Base-by-base conservation (phyloP, 2,329 filamentous ascomycete genomes). In the Epichloe amarillans region DNA sequence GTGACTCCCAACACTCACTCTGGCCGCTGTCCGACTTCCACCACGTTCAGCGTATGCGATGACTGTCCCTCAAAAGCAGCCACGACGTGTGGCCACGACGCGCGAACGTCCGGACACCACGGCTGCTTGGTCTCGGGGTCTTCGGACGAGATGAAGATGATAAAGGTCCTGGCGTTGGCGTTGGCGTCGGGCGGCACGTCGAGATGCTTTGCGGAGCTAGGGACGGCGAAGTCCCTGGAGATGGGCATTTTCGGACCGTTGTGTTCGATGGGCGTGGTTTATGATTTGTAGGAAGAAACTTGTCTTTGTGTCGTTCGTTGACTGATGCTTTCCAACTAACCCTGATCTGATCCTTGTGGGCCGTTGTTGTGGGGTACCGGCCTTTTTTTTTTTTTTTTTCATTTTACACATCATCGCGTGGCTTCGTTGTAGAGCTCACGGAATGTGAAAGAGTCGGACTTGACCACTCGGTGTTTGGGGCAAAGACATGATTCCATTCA, bases 41-140 rank as follows among this genome's bases (percentile, higher is more conserved):
- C 57, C n/a, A 64, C 57, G 0, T 55, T 58, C 39, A 66, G 53
- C 1, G 41, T 46, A 1, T 63, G 63, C 3, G 60, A 53, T 17
- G 55, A 54, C 1, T 58, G 50, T 0, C 52, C 51, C 0, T 57
- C 54, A 51, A 70, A 70, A 2, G 63, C 61, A 0, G 57, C 53
- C 3, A 59, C 51, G 21, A 69, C 58, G 42, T 59, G 51, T 0
- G 66, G 66, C 50, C 68, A 51, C 0, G 67, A 64, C 8, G 62
- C 64, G 14, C 64, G 60, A 26, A 69, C 67, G 47, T 69, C 67
- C 1, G 68, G 67, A 23, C 67, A 70, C 68, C 67, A 69, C 4
- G 67, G 59, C 50, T 64, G 56, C 7, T 60, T 59, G 17, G 67
- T 69, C 3, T 53, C 53, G 7, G 65, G 61, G 42, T 68, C 65